These are phyloP conservation scores for Leptomonas pyrrhocoris DNA, from an alignment of 208 protist genomes.

Conservation along the genomic window DNA sequence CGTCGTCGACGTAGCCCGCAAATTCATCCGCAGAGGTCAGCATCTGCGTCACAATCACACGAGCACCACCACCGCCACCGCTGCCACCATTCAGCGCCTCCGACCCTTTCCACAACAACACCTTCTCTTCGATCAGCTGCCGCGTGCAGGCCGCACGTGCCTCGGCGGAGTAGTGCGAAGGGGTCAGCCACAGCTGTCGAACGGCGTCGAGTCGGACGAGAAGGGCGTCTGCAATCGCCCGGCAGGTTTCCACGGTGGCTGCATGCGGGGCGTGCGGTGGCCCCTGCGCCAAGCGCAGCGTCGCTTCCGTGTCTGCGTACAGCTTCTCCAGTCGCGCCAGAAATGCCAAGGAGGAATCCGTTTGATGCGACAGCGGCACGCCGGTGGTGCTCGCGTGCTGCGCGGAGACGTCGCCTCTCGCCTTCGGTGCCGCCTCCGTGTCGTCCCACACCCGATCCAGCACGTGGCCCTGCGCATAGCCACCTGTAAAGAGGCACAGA, in stretches of 20 bases:
- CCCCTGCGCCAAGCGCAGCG: conserved; percentile 16
- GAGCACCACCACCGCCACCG: conserved; percentile 9
- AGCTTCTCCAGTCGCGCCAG: conserved; percentile 10
- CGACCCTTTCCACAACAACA: not conserved
- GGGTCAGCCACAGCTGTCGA: conserved; percentile 20
- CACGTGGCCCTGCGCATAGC: conserved; percentile 30
- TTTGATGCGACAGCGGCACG: not conserved
- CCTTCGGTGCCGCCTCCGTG: not conserved
- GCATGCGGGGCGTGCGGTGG: not conserved
- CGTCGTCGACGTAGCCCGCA: conserved; percentile 23
- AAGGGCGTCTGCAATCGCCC: not conserved
- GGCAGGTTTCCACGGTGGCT: conserved; percentile 7
- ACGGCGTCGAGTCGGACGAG: conserved; percentile 16
- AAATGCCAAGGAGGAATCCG: conserved; percentile 5
- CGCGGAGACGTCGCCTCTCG: not conserved
- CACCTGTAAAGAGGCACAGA: conserved; percentile 24
- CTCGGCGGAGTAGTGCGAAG: conserved; percentile 17
- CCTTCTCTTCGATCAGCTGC: conserved; percentile 7
- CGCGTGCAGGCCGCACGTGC: conserved; percentile 13
- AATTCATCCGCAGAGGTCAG: conserved; percentile 42
- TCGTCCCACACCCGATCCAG: conserved; percentile 20
- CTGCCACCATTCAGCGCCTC: not conserved
- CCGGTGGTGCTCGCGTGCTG: not conserved
- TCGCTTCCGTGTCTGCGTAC: conserved; percentile 17
- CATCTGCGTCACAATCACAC: conserved; percentile 47